A percentile compares a stretch with the other conserved stretches of the same genome.
phyloP scores from a whole-genome alignment of 2,329 filamentous ascomycete species.

The Alternaria burnsii region DNA sequence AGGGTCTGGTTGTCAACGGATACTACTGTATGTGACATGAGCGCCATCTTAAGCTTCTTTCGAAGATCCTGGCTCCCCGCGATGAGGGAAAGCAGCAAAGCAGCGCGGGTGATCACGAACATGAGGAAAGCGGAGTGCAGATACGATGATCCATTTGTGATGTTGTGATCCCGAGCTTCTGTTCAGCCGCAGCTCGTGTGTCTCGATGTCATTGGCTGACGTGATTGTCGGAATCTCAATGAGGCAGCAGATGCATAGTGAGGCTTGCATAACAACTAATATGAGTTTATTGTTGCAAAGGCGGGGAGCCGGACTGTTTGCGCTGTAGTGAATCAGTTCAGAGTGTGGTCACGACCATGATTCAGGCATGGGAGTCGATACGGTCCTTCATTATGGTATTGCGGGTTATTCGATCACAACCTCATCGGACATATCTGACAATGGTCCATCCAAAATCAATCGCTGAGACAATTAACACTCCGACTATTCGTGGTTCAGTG shows the following conservation, averaged over 20 bases:
- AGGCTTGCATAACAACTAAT: slow-evolving; percentile 8
- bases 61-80: neutral
- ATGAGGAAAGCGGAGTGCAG: neutral
- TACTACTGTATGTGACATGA: neutral
- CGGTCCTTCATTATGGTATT: neutral
- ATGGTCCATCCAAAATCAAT: neutral
- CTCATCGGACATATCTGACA: neutral
- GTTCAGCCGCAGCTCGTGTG: slow-evolving; percentile 15
- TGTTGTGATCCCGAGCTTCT: neutral
- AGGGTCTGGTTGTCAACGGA: neutral
- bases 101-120: neutral
- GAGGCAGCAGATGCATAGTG: neutral
- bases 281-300: slow-evolving; percentile 1
- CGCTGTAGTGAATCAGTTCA: neutral
- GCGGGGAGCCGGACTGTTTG: slow-evolving; percentile 11
- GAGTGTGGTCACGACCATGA: neutral
- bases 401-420: neutral
- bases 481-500: too few species aligned
- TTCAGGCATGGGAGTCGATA: neutral
- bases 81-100: neutral
- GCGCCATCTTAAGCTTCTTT: neutral
- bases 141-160: slow-evolving; percentile 14
- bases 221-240: neutral
- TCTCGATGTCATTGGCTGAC: slow-evolving; percentile 5
- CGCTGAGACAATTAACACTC: neutral